Base-by-base conservation (phyloP, 2,329 filamentous ascomycete species). In the Hypomyces perniciosus region DNA sequence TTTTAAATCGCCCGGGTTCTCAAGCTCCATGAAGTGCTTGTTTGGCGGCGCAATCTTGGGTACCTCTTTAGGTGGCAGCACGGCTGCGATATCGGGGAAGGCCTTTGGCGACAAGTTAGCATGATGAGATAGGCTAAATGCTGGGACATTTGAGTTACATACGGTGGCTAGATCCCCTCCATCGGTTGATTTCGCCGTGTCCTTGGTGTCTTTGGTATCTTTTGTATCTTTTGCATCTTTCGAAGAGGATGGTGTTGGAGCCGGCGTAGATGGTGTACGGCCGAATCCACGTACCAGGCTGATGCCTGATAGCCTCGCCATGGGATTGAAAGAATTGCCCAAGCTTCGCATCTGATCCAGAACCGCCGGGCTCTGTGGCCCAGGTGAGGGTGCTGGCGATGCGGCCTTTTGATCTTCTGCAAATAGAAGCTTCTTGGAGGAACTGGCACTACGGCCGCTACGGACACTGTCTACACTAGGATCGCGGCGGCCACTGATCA, bases 321-420 rank as follows among this genome's bases (percentile, higher is more conserved):
- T 84, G 3, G 90, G 90, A 61, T 95, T 95, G 33, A 95, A 73
- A 1, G 85, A 85, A 65, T 80, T 93, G 35, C 89, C 85, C 54
- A 95, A 77, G 64, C 80, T 92, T 49, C 88, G 83, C 73, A 95
- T 85, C 9, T 88, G 89, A 56, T 95, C 89, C 2, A 95, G 80
- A 9, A 84, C 68, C 30, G 86, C 84, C 3, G 85, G 84, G 45
- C 63, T 65, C 50, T 63, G 62, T 6, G 54, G 55, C 1, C 47
- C 30, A 29, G 48, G 31, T 20, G 61, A 29, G 2, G 56, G 50
- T 20, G 59, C 44, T 3, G 57, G 43, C 7, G 56, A 20, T 1
- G 55, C 29, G 8, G 45, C 13, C 41, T 64, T 66, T 28, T 55
- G 6, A 42, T 78, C 65, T 37, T 73, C 75, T 5, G 68, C 68